Base-by-base conservation (phyloP, 208 protist species). In the Trypanosoma scelopori region DNA sequence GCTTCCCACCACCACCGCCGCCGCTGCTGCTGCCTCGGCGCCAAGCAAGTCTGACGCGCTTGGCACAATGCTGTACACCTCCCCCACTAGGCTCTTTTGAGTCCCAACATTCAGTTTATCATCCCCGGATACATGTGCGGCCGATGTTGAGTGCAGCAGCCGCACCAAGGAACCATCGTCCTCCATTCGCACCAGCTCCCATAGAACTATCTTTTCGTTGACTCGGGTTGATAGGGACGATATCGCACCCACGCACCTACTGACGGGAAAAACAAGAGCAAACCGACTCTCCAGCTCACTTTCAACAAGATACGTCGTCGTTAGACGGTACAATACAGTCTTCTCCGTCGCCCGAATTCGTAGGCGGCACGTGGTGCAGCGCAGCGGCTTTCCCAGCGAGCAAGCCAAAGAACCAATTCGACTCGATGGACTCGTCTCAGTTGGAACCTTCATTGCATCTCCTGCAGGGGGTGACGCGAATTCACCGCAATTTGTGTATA, bases 201-300 rank as follows among this genome's bases (percentile, higher is more conserved):
- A 80, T 7, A 83, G 63, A 3, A 92, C 41, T 0, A 74, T 65
- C 3, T 74, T 57, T 1, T 69, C 60, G 22, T 79, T 82, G 2
- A 85, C 57, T 27, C 50, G 68, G 0, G 79, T 76, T 3, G 63
- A 55, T 37, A 92, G 41, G 30, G 61, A 78, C 45, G 79, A 71
- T 35, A 82, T 61, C 12, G 71, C 46, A 9, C 65, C 60, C 1
- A 69, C 71, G 49, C 82, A 89, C 55, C 79, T 82, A 55, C 82
- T 92, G 48, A 92, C 69, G 20, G 86, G 86, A 37, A 92, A 92
- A 51, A 87, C 71, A 28, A 88, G 79, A 37, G 61, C 71, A 49
- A 85, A 66, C 1, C 16, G 30, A 18, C 47, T 49, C 48, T 65
- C 59, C 16, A 59, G 51, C 9, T 3, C 20, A 1, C 55, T 49